Base-by-base conservation (phyloP, 345 rosid genomes). In the Populus nigra region DNA sequence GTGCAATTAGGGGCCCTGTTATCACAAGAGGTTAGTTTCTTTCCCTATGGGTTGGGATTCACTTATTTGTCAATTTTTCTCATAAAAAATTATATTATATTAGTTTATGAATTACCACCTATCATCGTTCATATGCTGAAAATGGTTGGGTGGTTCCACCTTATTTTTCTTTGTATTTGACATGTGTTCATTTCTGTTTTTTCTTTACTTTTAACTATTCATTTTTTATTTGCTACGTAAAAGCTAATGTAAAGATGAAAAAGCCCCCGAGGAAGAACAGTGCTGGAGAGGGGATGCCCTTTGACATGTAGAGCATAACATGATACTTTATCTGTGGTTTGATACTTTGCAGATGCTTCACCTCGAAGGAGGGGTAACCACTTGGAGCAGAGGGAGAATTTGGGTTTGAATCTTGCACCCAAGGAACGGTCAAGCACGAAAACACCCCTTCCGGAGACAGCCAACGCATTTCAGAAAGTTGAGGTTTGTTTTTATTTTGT, bases 331-430 rank as follows among this genome's bases (percentile, higher is more conserved):
- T 68, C 7, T 13, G 41, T 72, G 36, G 31, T 76, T 43, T 71
- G 23, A 23, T 50, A 4, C 74, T 79, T 29, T 72, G 69, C 81
- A 94, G 99, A 90, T 87, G 83, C 82, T 83, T 89, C 90, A 39
- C 85, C 89, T 45, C 85, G 84, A 49, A 85, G 88, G 81, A 92
- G 88, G 74, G 84, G 87, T 77, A 83, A 69, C 88, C 93, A 88
- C 75, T 74, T 88, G 65, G 97, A 94, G 81, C 95, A 90, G 82
- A 90, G 92, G 83, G 94, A 92, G 83, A 96, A 90, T 78, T 86
- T 92, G 81, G 98, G 98, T 53, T 76, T 96, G 88, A 88, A 82
- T 78, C 68, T 87, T 78, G 85, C 87, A 71, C 80, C 90, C 15
- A 87, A 79, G 74, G 87, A 78, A 78, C 87, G 76, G n/a, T 76